phyloP scores from a whole-genome alignment of 345 rosid genomes.

The Gossypium herbaceum region DNA sequence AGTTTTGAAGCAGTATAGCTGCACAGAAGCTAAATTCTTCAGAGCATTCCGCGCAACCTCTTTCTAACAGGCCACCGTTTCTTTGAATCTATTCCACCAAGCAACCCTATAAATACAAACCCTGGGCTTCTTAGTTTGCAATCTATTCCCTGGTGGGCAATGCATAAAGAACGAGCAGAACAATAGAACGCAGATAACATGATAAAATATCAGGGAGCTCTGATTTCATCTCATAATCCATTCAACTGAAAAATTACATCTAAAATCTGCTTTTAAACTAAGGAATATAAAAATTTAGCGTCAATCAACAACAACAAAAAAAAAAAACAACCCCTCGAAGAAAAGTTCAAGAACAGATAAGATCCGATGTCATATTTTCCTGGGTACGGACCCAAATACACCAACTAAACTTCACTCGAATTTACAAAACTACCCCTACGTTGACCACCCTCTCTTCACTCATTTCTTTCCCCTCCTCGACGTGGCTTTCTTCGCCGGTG shows the following conservation, averaged over 20 bases:
- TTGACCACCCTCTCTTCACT: background rate
- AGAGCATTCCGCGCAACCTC: background rate
- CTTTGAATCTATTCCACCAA: background rate
- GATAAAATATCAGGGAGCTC: background rate
- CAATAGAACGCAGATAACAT: background rate
- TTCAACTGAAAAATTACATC: background rate
- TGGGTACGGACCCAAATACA: background rate
- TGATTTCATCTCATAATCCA: background rate
- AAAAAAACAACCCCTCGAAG: background rate
- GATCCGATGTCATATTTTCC: constrained; percentile 10
- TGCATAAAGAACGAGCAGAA: too few species aligned
- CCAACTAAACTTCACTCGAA: background rate
- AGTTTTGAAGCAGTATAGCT: background rate
- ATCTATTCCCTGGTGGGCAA: background rate
- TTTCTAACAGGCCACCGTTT: background rate
- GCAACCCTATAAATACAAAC: background rate
- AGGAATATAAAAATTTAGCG: background rate
- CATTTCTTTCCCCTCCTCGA: constrained; percentile 42
- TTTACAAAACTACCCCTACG: constrained; percentile 8
- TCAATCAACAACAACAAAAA: background rate
- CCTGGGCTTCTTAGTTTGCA: background rate
- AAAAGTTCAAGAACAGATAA: background rate
- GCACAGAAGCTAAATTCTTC: too few species aligned
- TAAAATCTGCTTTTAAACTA: background rate
- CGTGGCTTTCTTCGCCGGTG: constrained; percentile 51